These are phyloP conservation scores for Nicotiana tomentosiformis DNA, from an alignment of 257 asterid genomes.

Conservation along the genomic window DNA sequence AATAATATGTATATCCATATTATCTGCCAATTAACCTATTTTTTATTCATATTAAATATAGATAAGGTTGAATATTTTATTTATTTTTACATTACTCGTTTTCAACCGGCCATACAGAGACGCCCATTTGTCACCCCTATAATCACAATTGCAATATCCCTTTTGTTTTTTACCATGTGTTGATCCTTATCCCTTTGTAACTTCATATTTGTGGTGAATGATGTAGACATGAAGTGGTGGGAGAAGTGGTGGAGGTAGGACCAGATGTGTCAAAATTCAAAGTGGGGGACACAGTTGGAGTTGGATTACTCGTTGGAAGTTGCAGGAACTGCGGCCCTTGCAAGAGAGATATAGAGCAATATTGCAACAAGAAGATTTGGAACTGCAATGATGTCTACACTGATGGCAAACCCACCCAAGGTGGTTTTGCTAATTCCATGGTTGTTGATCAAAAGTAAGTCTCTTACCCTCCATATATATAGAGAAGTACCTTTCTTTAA, in stretches of 20 bases:
- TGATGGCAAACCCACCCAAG: slow-evolving; percentile 86
- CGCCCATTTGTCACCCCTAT: too few relatives aligned
- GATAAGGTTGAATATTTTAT: too few relatives aligned
- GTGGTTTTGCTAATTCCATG: slow-evolving; percentile 79
- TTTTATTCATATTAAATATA: too few relatives aligned
- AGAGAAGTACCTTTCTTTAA: too few relatives aligned
- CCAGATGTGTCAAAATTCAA: slow-evolving; percentile 59
- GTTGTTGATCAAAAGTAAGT: slow-evolving; percentile 83
- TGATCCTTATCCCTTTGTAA: neutral
- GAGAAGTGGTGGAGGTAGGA: slow-evolving; percentile 89
- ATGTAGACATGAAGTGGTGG: slow-evolving; percentile 86
- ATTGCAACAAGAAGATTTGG: slow-evolving; percentile 94
- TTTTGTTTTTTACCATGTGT: neutral
- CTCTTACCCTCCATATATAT: neutral
- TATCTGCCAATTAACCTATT: too few relatives aligned
- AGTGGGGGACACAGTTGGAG: slow-evolving; percentile 75
- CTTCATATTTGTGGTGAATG: neutral
- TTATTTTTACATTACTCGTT: too few relatives aligned
- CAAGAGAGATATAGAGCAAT: slow-evolving; percentile 70
- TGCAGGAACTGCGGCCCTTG: slow-evolving; percentile 68
- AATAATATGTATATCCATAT: too few relatives aligned
- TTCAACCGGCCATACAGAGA: too few relatives aligned
- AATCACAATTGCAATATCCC: too few relatives aligned
- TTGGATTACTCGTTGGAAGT: slow-evolving; percentile 75
- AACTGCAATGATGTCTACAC: slow-evolving; percentile 82